Conservation (phyloP, 2,329 filamentous ascomycete species). For the Neonectria sp. region DNA sequence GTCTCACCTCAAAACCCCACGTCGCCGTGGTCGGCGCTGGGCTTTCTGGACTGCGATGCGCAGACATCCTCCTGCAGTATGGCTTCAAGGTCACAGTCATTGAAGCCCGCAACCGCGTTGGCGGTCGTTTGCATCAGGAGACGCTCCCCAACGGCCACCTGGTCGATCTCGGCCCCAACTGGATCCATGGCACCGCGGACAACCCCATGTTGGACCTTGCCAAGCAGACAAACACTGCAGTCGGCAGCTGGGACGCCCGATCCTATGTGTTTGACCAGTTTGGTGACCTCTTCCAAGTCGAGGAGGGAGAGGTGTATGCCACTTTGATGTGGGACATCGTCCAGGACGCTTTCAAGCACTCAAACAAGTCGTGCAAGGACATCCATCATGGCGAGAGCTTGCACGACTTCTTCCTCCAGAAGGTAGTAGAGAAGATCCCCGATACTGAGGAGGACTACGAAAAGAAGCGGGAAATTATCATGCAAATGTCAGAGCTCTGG, state of each 20-base stretch:
- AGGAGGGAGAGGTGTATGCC: constrained; percentile 63
- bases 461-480: constrained; percentile 59
- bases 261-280: constrained; percentile 71
- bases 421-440: constrained; percentile 62
- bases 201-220: constrained; percentile 81
- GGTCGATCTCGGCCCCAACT: constrained; percentile 80
- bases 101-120: constrained; percentile 77
- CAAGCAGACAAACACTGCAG: constrained; percentile 69
- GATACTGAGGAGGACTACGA: constrained; percentile 58
- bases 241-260: constrained; percentile 65
- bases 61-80: constrained; percentile 75
- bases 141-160: constrained; percentile 63
- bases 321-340: constrained; percentile 78
- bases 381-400: constrained; percentile 66
- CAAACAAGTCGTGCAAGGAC: constrained; percentile 68
- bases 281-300: constrained; percentile 64
- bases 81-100: constrained; percentile 79
- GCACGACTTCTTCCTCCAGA: constrained; percentile 66
- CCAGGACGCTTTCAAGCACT: constrained; percentile 76
- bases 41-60: constrained; percentile 79
- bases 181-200: constrained; percentile 81
- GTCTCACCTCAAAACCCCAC: constrained; percentile 59
- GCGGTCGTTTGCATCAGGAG: constrained; percentile 73
- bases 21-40: constrained; percentile 80
- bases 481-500: constrained; percentile 75